These are phyloP conservation scores for Mucor sp. DNA, from an alignment of 371 early-diverging fungal species.

Conservation along the genomic window DNA sequence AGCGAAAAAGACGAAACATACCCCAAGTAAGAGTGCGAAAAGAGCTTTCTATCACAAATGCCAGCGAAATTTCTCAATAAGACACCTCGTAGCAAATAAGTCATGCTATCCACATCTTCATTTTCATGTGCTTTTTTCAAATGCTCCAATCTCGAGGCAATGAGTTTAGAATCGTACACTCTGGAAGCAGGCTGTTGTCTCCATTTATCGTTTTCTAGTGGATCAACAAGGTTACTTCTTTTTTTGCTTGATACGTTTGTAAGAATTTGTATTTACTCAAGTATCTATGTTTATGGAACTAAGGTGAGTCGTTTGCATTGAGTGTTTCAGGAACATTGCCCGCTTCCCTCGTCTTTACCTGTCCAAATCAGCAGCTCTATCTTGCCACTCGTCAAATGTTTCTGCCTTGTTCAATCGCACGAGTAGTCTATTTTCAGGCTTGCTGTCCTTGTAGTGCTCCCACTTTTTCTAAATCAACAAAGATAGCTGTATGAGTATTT, in stretches of 20 bases:
- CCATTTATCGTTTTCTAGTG: conserved; percentile 60
- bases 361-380: conserved; percentile 59
- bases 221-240: neutral
- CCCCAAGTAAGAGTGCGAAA: conserved; percentile 61
- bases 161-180: conserved; percentile 72
- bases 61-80: conserved; percentile 75
- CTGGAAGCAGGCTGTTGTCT: conserved; percentile 51
- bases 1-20: conserved; percentile 3
- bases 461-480: conserved; percentile 24
- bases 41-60: conserved; percentile 66
- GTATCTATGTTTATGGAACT: conserved; percentile 9
- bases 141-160: conserved; percentile 55
- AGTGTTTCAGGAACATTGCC: neutral
- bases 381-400: conserved; percentile 64
- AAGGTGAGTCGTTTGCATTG: neutral
- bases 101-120: conserved; percentile 61
- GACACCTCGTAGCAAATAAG: conserved; percentile 64
- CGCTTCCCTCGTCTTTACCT: conserved; percentile 22
- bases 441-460: conserved; percentile 31
- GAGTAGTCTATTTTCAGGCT: conserved; percentile 44
- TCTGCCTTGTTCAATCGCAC: conserved; percentile 42
- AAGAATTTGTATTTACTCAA: conserved; percentile 13
- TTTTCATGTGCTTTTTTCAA: conserved; percentile 52
- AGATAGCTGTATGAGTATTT: neutral
- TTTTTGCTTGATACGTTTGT: too few relatives aligned